Evolutionary conservation across 2,329 filamentous ascomycete genomes (phyloP).

Genomic region (Penicillium sp.): DNA sequence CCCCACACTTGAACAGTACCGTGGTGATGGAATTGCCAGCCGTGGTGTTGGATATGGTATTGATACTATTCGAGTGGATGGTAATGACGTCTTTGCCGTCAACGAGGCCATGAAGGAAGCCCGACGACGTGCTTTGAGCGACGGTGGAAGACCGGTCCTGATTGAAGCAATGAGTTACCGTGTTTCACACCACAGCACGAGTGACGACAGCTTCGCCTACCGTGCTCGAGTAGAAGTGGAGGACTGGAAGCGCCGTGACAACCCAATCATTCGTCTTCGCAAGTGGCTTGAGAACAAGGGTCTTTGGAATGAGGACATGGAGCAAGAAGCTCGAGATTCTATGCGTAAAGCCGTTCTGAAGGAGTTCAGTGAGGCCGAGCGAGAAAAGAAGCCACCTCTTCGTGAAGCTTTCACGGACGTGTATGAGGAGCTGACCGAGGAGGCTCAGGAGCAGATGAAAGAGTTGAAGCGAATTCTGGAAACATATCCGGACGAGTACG

Average conservation of each 20-base stretch:
- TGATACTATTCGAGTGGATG: constrained; percentile 87
- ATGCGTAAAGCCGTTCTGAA: constrained; percentile 76
- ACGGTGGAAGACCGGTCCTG: constrained; percentile 80
- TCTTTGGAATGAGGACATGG: constrained; percentile 82
- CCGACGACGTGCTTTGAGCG: constrained; percentile 73
- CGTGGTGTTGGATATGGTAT: constrained; percentile 91
- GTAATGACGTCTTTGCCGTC: constrained; percentile 92
- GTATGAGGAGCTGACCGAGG: constrained; percentile 84
- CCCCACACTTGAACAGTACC: constrained; percentile 86
- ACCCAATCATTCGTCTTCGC: constrained; percentile 79
- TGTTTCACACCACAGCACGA: constrained; percentile 96
- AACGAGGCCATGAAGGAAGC: constrained; percentile 78
- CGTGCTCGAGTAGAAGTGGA: constrained; percentile 90
- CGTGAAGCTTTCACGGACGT: constrained; percentile 76
- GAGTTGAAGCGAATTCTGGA: constrained; percentile 78
- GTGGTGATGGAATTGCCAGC: constrained; percentile 86
- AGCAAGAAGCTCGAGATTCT: constrained; percentile 69
- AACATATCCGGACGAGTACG: constrained; percentile 90
- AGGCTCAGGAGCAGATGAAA: constrained; percentile 73
- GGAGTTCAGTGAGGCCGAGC: constrained; percentile 75
- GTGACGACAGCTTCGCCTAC: constrained; percentile 96
- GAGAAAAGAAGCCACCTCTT: constrained; percentile 58
- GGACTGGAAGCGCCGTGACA: constrained; percentile 89
- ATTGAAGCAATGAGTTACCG: constrained; percentile 98
- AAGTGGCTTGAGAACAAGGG: constrained; percentile 88